phyloP scores from a whole-genome alignment of 495 filamentous ascomycete genomes.

The Aspergillus bertholletiae region DNA sequence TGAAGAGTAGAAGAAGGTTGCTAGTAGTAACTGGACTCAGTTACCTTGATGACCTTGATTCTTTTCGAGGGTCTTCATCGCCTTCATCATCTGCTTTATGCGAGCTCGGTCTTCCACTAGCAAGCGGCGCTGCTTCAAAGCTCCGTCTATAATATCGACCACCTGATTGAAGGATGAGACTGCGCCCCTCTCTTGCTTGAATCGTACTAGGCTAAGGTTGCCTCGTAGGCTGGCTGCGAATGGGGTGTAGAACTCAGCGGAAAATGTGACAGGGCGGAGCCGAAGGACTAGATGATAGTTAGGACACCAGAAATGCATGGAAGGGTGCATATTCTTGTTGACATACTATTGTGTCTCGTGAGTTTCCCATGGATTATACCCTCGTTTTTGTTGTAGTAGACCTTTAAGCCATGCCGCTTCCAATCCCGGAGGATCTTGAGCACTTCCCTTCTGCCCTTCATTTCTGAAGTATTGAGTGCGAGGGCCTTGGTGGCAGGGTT shows the following conservation, averaged over 20 bases:
- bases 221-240: conserved; percentile 70
- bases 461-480: conserved; percentile 66
- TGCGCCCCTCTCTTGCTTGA: conserved; percentile 84
- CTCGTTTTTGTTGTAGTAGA: conserved; percentile 68
- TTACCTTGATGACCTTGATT: too few relatives aligned
- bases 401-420: conserved; percentile 71
- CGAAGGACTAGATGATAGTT: conserved; percentile 52
- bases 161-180: conserved; percentile 81
- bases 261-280: conserved; percentile 75
- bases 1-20: too few relatives aligned
- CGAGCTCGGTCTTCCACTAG: conserved; percentile 62
- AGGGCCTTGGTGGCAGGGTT: conserved; percentile 73
- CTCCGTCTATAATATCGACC: conserved; percentile 64
- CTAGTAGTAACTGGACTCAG: too few relatives aligned
- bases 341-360: conserved; percentile 71
- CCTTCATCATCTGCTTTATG: conserved; percentile 58
- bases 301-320: too few relatives aligned
- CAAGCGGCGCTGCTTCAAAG: conserved; percentile 56
- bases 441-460: conserved; percentile 70
- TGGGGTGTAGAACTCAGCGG: conserved; percentile 77
- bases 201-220: conserved; percentile 71
- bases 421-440: conserved; percentile 70
- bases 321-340: conserved; percentile 8
- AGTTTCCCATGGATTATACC: conserved; percentile 75
- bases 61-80: conserved; percentile 28